These are phyloP conservation scores for Diaporthe longicolla DNA, from an alignment of 2,329 filamentous ascomycete species.

Conservation along the genomic window DNA sequence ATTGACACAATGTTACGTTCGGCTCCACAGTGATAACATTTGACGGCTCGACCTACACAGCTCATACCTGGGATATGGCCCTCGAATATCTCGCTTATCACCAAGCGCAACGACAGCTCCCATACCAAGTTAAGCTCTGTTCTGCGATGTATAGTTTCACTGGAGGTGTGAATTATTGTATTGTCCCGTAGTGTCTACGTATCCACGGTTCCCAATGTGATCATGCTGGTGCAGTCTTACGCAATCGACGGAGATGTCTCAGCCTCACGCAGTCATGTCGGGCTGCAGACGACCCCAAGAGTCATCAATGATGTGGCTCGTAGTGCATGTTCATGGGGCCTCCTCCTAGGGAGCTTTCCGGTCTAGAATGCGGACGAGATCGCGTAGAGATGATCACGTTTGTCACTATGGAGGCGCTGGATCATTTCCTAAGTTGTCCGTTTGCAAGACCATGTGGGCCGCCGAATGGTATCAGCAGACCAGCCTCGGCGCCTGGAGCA, in stretches of 20 bases:
- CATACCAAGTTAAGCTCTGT: background rate
- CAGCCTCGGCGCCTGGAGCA: too few species aligned
- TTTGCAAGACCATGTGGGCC: background rate
- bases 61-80: background rate
- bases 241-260: background rate
- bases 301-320: background rate
- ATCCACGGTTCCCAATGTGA: background rate
- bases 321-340: background rate
- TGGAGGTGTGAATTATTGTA: background rate
- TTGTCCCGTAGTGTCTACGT: background rate
- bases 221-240: background rate
- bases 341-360: too few species aligned
- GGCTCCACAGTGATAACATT: background rate
- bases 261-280: background rate
- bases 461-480: too few species aligned
- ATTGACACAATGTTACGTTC: constrained; percentile 44
- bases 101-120: background rate
- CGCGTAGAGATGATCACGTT: background rate
- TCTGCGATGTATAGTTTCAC: background rate
- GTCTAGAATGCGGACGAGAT: background rate
- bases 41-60: background rate
- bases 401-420: background rate
- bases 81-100: background rate
- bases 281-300: background rate
- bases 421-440: too few species aligned